Evolutionary conservation across 1,284 basidiomycete species (phyloP).

Genomic region (Porphyrellus sp.): DNA sequence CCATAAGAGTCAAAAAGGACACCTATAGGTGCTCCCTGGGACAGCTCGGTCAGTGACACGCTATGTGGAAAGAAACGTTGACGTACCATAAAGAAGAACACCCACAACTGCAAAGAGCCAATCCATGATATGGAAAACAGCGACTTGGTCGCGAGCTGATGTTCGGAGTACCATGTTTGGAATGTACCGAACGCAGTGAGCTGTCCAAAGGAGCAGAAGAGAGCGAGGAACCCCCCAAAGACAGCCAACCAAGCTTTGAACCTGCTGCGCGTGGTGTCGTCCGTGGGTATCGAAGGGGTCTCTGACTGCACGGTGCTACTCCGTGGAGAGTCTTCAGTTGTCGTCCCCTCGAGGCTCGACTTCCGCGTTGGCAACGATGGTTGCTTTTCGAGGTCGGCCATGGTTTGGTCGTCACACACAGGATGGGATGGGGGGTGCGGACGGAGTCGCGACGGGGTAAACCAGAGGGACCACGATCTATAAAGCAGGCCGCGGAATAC

Average conservation of each 20-base stretch:
- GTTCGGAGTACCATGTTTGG: slow-evolving; percentile 43
- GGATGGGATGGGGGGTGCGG: slow-evolving; percentile 9
- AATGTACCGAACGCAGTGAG: slow-evolving; percentile 37
- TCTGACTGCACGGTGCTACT: slow-evolving; percentile 28
- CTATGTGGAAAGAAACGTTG: slow-evolving; percentile 12
- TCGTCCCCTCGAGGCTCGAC: slow-evolving; percentile 26
- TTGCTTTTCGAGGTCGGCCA: slow-evolving; percentile 34
- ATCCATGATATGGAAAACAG: slow-evolving; percentile 47
- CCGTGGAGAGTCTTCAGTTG: slow-evolving; percentile 20
- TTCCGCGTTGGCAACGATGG: slow-evolving; percentile 15
- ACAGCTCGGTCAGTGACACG: slow-evolving; percentile 6
- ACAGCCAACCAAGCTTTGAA: slow-evolving; percentile 30
- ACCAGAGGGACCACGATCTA: slow-evolving; percentile 20
- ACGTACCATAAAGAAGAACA: slow-evolving; percentile 43
- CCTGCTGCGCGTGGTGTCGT: slow-evolving; percentile 4
- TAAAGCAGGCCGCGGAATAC: slow-evolving; percentile 24
- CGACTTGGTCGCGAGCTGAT: slow-evolving; percentile 36
- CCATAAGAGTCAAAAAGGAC: slow-evolving; percentile 50
- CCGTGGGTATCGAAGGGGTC: slow-evolving; percentile 15
- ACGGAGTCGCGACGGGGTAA: slow-evolving; percentile 11
- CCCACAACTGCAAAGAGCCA: slow-evolving; percentile 46
- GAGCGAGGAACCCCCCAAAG: slow-evolving; percentile 33
- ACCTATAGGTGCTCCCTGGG: slow-evolving; percentile 50
- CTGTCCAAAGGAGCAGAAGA: slow-evolving; percentile 37
- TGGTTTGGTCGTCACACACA: slow-evolving; percentile 14